phyloP scores from a whole-genome alignment of 2,329 filamentous ascomycete genomes.

The Sporothrix brunneoviolacea region DNA sequence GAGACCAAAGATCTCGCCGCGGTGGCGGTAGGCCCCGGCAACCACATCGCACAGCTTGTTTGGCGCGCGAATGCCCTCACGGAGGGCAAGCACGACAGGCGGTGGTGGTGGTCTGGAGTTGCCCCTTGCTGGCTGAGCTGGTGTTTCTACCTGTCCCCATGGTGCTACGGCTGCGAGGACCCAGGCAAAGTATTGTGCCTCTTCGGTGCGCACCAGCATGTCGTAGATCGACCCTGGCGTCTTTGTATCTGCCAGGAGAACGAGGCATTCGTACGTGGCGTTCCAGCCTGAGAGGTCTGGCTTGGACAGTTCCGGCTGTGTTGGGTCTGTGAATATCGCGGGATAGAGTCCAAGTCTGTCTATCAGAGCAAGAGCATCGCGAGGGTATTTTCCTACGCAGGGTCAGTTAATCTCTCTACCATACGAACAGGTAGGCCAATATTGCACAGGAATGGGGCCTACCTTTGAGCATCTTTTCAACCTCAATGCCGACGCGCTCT shows the following conservation, averaged over 20 bases:
- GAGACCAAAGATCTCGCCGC: slow-evolving; percentile 16
- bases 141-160: slow-evolving; percentile 53
- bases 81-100: slow-evolving; percentile 55
- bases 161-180: slow-evolving; percentile 67
- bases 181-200: slow-evolving; percentile 70
- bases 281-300: slow-evolving; percentile 58
- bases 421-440: too few species aligned
- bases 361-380: slow-evolving; percentile 56
- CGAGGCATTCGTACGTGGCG: slow-evolving; percentile 57
- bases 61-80: slow-evolving; percentile 72
- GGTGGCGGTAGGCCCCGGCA: slow-evolving; percentile 18
- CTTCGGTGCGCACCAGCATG: slow-evolving; percentile 53
- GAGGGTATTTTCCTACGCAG: slow-evolving; percentile 50
- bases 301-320: slow-evolving; percentile 39
- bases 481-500: slow-evolving; percentile 77
- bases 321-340: slow-evolving; percentile 67
- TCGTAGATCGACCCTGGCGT: slow-evolving; percentile 43
- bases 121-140: slow-evolving; percentile 17
- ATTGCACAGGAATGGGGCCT: too few species aligned
- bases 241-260: slow-evolving; percentile 39
- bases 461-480: slow-evolving; percentile 88
- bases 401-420: too few species aligned
- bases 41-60: slow-evolving; percentile 69
- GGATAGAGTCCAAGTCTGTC: slow-evolving; percentile 61
- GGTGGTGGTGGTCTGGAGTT: slow-evolving; percentile 33